Evolutionary conservation across 495 filamentous ascomycete species (phyloP), one percentile per base, ranked within the genome.

Genomic region (Podospora pseudoanserina): DNA sequence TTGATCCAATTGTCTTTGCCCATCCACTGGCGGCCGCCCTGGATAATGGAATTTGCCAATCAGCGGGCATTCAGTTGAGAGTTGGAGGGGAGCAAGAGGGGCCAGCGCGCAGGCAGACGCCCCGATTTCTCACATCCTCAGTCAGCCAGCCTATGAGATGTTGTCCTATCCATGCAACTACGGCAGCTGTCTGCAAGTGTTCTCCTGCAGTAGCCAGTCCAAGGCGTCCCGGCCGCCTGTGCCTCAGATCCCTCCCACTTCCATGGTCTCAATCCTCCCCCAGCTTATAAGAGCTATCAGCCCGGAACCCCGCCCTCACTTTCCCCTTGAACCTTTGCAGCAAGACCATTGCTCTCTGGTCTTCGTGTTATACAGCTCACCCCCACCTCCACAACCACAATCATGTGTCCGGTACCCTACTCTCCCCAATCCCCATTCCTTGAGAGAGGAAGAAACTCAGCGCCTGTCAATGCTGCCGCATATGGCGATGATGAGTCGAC

Each of bases 401-500:
- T 11, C 15, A 58, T 58, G 55, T 58, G 23, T 23, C 55, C 55
- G 19, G 55, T 26, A 20, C 20, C 54, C 6, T 19, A 15, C 55
- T 23, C n/a, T 9, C 20, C 20, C 2, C 28, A 15, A 27, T 28
- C 15, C 15, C 27, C 30, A 16, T 3, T 49, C 15, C 39, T 16
- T 49, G 39, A 11, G 39, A 49, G 39, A 13, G 39, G 39, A 16
- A 49, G 39, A 49, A 49, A 11, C 39, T 49, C 39, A 49, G 39
- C 13, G 9, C 39, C 39, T 11, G 39, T 13, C 39, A 49, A 49
- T 44, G 65, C 64, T 61, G 65, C 2, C 32, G 23, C 56, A 56
- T 9, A 61, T 60, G 58, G 66, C 49, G 66, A 70, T 27, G 71
- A 71, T 61, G 68, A 62, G 20, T 63, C 32, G 30, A 65, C 66